Percentiles rank a stretch among this genome's conserved stretches.
Evolutionary conservation across 352 stramenopile species (phyloP).

Genomic region (Thalassiosira mediterranea): DNA sequence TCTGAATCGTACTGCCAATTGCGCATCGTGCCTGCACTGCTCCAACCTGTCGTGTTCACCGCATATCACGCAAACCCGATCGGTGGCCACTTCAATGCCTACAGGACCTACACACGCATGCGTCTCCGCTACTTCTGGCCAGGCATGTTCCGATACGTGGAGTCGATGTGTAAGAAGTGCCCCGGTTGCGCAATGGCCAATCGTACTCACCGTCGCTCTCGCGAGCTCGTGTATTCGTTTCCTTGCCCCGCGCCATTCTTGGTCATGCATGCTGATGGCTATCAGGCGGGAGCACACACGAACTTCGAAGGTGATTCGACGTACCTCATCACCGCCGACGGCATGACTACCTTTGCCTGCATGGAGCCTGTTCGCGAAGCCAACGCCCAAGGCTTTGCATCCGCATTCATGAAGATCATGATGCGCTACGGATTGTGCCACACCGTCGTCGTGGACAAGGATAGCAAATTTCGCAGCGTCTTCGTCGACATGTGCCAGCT

Average conservation of each 20-base stretch:
- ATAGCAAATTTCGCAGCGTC: conserved; percentile 27
- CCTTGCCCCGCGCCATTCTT: conserved; percentile 13
- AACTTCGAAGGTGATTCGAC: conserved; percentile 12
- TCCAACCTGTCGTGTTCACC: conserved; percentile 27
- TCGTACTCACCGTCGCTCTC: background rate
- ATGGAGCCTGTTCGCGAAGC: conserved; percentile 6
- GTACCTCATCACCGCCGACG: conserved; percentile 14
- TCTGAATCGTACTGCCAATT: background rate
- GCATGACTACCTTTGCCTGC: conserved; percentile 38
- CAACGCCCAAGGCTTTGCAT: conserved; percentile 10
- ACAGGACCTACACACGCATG: conserved; percentile 17
- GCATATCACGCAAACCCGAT: conserved; percentile 49
- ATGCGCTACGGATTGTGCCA: conserved; percentile 28
- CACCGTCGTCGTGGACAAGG: conserved; percentile 31
- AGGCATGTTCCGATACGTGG: conserved; percentile 13
- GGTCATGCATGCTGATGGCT: conserved; percentile 29
- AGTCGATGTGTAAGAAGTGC: conserved; percentile 11
- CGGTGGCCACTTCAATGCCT: conserved; percentile 33
- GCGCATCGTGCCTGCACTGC: background rate
- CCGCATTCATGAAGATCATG: conserved; percentile 30
- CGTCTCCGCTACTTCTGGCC: conserved; percentile 37
- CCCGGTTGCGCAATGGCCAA: conserved; percentile 34
- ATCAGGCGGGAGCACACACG: background rate
- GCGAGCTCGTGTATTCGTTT: conserved; percentile 29
- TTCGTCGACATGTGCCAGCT: conserved; percentile 11